Evolutionary conservation across 257 asterid species (phyloP).

Genomic region (Solanum ossicruentum): DNA sequence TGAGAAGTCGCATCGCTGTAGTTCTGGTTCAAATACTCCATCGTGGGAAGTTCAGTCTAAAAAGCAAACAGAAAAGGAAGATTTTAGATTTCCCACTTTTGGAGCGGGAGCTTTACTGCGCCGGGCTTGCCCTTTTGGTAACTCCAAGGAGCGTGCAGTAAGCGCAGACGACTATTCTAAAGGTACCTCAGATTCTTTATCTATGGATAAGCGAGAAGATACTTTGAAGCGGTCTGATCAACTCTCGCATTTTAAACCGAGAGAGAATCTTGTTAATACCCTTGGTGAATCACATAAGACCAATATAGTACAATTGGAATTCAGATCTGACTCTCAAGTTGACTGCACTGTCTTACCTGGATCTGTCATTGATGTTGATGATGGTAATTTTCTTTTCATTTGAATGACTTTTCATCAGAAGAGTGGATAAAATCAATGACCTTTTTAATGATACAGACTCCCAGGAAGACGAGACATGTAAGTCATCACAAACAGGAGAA

Average conservation of each 20-base stretch:
- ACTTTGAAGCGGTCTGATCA: constrained; percentile 6
- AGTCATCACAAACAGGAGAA: constrained; percentile 18
- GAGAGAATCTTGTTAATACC: constrained; percentile 9
- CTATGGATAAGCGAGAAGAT: constrained; percentile 11
- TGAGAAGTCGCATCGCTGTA: constrained; percentile 22
- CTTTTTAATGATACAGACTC: constrained; percentile 24
- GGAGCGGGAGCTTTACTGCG: no score
- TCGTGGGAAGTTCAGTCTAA: constrained; percentile 19
- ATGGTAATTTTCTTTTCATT: constrained; percentile 13
- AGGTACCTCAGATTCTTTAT: constrained; percentile 17
- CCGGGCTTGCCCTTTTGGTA: constrained; percentile 8
- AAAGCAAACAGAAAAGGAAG: constrained; percentile 46
- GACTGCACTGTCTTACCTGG: constrained; percentile 2
- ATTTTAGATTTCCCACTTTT: constrained; percentile 58
- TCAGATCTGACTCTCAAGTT: constrained; percentile 10
- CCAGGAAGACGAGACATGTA: constrained; percentile 24
- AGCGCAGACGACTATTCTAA: constrained; percentile 1
- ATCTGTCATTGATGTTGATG: constrained; percentile 3
- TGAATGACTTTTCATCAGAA: constrained; percentile 3
- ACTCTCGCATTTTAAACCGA: constrained; percentile 11
- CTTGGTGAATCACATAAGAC: constrained; percentile 7
- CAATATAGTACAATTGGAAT: constrained; percentile 12
- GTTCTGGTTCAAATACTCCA: constrained; percentile 20
- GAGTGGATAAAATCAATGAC: constrained; percentile 10
- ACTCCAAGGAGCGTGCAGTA: constrained; percentile 14